Conservation (phyloP, 1,284 basidiomycete genomes). For the Paramarasmius palmivorus region DNA sequence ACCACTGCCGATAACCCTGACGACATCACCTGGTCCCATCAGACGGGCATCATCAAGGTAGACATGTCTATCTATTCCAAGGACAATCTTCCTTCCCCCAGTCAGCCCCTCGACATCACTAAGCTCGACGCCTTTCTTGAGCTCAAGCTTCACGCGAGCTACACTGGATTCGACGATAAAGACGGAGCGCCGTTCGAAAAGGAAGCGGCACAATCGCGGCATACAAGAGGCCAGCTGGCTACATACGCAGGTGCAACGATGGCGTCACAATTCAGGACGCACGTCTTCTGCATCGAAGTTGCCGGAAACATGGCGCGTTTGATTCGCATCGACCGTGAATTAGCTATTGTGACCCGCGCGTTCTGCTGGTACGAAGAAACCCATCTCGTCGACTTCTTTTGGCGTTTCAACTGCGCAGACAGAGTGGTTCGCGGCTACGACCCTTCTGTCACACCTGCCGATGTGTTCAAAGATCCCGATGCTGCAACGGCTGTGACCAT, state of each 20-base stretch:
- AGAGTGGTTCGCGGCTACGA: not conserved
- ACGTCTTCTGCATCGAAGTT: conserved; percentile 1
- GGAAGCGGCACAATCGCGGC: not conserved
- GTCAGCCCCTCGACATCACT: no score
- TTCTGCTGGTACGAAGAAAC: not conserved
- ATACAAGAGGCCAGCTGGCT: not conserved
- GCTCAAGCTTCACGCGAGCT: no score
- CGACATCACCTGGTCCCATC: no score
- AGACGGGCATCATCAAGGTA: no score
- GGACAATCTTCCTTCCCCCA: no score
- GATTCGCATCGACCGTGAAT: not conserved
- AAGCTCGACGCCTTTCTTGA: no score
- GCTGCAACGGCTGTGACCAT: no score
- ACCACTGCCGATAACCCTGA: no score
- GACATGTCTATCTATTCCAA: no score
- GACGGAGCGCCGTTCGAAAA: no score
- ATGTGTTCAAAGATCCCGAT: no score
- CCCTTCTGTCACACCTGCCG: not conserved
- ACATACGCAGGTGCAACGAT: not conserved
- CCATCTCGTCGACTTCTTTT: conserved; percentile 1
- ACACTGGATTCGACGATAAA: no score
- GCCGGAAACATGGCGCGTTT: not conserved
- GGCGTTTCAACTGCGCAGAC: not conserved
- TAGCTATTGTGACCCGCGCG: not conserved
- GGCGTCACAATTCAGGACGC: conserved; percentile 3